Evolutionary conservation across 805 yeast species (phyloP), one percentile per base, ranked within the genome.

Genomic region (Candida xyloterini): DNA sequence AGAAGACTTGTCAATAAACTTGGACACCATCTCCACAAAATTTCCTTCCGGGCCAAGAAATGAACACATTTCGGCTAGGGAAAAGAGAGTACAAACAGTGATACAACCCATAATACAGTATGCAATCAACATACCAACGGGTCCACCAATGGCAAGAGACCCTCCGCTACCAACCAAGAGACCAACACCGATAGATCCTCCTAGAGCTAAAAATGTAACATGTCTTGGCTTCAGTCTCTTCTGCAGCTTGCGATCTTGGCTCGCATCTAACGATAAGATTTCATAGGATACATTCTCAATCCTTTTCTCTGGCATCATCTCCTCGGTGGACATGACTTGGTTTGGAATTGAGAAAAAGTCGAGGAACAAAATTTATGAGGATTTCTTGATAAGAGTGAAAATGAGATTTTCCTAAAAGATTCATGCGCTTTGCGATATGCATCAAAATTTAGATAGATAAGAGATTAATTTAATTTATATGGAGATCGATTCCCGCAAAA

Each of bases 111-210:
- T 79, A 59, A 80, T 80, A 13, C 78, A 34, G 52, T 78, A 84
- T 2, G 86, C 73, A 33, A 84, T 77, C 20, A 84, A 61, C 4
- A 85, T 66, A 37, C 77, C 76, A 9, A 78, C 89, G 1, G 90
- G 90, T 15, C 91, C 91, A 11, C 85, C 79, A 23, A 65, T 54
- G 3, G 61, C 50, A 22, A 83, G 55, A 2, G 85, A 79, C 3
- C 71, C 55, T 5, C 79, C 69, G 28, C 81, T 73, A 56, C 85
- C 79, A 33, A 84, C 77, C 67, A 83, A 81, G 28, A 83, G 67
- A 59, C 90, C 90, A 3, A 89, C 81, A 53, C 90, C 90, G 46
- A 84, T 81, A 24, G 89, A 79, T 46, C 89, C 90, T 46, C 90
- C 91, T 15, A 83, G 67, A 33, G 89, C 87, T 51, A 83, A 76